Evolutionary conservation across 495 filamentous ascomycete species (phyloP), one percentile per base, ranked within the genome.

Genomic region (Daldinia childiae): DNA sequence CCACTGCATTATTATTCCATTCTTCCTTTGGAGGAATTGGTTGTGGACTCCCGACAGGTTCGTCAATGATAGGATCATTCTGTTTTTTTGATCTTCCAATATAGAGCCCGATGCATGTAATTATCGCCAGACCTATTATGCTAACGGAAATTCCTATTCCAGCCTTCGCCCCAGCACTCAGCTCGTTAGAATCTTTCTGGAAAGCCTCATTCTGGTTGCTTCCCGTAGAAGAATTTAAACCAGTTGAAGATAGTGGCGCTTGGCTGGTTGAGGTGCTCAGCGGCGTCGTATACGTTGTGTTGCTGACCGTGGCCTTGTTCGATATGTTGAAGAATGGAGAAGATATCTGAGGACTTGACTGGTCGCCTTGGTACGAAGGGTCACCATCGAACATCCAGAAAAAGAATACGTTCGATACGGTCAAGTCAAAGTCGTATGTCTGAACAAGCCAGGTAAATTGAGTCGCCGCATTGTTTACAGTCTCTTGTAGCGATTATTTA

Each of bases 381-480:
- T 29, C 29, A 0, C 67, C 61, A 1, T 64, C 60, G 14, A 58
- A 64, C 38, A 70, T 54, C 67, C 67, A 70, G 52, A 70, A 65
- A 43, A 60, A 70, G 29, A 70, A 65, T 6, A 52, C 21, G 12
- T 43, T 63, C 1, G 67, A 70, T 19, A 7, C 30, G 5, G 29
- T 12, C n/a, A 70, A 19, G 12, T 59, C 26, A 43, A 70, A 70
- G 32, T 50, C 55, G 54, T 65, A 70, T 24, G 27, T 24, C 39
- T 70, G 67, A 12, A 65, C 60, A 54, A 59, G 29, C 67, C 67
- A 70, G 32, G 52, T 61, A 34, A 60, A 70, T 24, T 70, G 24
- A 4, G 61, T 57, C 1, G 48, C 41, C 12, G 61, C 39, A 14
- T 55, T 38, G 21, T 70, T 64, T 6, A 52, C 38, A 19, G 61